Percentiles rank a stretch among this genome's conserved stretches.
Evolutionary conservation across 495 filamentous ascomycete species (phyloP).

Genomic region (Hypoxylon intermedium): DNA sequence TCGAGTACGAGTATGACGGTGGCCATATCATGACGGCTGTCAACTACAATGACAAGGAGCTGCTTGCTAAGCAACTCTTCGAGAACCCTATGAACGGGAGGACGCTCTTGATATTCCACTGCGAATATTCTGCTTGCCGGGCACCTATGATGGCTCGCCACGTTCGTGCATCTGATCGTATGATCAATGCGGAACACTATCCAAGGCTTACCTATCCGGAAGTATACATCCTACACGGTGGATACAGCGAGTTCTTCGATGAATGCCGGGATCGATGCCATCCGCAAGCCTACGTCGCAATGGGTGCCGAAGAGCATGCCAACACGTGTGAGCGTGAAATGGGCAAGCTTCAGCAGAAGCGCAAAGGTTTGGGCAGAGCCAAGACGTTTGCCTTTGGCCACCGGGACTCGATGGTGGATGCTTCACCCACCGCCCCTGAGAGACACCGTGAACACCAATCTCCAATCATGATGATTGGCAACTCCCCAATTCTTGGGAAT

Average conservation of each 20-base stretch:
- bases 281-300: constrained; percentile 94
- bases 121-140: constrained; percentile 96
- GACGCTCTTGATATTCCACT: constrained; percentile 90
- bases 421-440: constrained; percentile 76
- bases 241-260: constrained; percentile 90
- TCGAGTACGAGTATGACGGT: constrained; percentile 98
- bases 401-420: constrained; percentile 67
- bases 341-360: constrained; percentile 78
- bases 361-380: constrained; percentile 82
- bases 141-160: constrained; percentile 96
- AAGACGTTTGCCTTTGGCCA: constrained; percentile 94
- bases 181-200: constrained; percentile 80
- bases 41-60: constrained; percentile 95
- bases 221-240: constrained; percentile 94
- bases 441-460: constrained; percentile 53
- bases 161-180: constrained; percentile 85
- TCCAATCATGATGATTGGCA: constrained; percentile 59
- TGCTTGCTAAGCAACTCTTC: constrained; percentile 80
- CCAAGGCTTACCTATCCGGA: constrained; percentile 91
- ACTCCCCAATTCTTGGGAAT: constrained; percentile 57
- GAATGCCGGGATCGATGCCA: constrained; percentile 79
- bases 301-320: constrained; percentile 87
- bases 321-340: constrained; percentile 92
- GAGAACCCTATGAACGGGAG: constrained; percentile 64
- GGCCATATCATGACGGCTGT: constrained; percentile 92